Conservation (phyloP, 2,329 filamentous ascomycete species). For the Colletotrichum spaethianum region DNA sequence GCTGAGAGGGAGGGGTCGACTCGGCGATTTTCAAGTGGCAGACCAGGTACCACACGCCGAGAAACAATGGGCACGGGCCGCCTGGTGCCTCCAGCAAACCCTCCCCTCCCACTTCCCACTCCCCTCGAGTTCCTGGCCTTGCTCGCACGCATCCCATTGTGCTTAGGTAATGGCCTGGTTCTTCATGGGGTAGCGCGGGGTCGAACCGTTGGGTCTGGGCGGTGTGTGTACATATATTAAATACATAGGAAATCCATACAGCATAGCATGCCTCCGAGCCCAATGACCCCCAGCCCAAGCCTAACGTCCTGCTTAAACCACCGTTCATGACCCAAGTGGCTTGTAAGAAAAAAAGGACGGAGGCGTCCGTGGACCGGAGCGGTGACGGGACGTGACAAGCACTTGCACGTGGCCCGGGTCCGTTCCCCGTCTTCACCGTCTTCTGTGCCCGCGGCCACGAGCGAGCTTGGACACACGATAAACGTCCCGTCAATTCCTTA, state of each 20-base stretch:
- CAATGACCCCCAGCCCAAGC: not conserved
- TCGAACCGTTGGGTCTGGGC: conserved; percentile 27
- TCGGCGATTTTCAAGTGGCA: conserved; percentile 6
- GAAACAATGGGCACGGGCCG: conserved; percentile 18
- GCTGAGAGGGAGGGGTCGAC: conserved; percentile 4
- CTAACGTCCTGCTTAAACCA: not conserved
- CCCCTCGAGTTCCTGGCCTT: not conserved
- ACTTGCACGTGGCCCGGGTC: not conserved
- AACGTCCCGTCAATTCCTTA: not conserved
- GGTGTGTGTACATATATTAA: conserved; percentile 11
- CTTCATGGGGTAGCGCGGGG: conserved; percentile 24
- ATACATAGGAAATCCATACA: not conserved
- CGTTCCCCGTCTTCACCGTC: not conserved
- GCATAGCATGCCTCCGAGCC: not conserved
- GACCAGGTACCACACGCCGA: conserved; percentile 7
- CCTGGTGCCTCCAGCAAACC: conserved; percentile 7
- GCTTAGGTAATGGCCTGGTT: conserved; percentile 9
- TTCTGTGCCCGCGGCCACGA: not conserved
- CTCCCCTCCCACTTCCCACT: not conserved
- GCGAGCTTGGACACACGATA: not conserved
- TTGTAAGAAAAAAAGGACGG: not conserved
- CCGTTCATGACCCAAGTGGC: not conserved
- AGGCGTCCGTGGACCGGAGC: not conserved
- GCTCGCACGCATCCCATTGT: not conserved
- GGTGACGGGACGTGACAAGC: conserved; percentile 8